These are phyloP conservation scores for Coniferiporia sulphurascens DNA, from an alignment of 1,284 basidiomycete species.

Conservation along the genomic window DNA sequence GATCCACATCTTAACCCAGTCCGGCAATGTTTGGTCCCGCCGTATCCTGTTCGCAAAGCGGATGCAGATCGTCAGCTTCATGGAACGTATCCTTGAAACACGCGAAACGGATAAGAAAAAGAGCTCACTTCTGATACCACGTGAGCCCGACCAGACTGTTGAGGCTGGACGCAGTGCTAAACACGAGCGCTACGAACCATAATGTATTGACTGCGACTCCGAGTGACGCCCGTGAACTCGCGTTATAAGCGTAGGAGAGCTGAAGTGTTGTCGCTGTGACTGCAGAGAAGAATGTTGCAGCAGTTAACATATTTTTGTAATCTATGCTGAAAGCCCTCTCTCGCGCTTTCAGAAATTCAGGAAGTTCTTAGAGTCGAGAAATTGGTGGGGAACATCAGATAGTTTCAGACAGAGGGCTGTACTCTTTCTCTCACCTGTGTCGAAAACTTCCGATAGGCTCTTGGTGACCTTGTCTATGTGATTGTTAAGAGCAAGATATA, in stretches of 20 bases:
- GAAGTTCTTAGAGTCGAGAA: neutral
- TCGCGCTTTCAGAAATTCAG: neutral
- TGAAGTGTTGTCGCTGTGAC: conserved; percentile 22
- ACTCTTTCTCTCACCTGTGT: too few relatives aligned
- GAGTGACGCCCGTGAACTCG: neutral
- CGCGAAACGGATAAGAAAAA: too few relatives aligned
- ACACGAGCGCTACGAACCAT: conserved; percentile 26
- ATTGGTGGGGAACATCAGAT: neutral
- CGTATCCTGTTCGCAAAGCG: neutral
- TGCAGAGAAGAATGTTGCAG: conserved; percentile 27
- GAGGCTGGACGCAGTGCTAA: conserved; percentile 25
- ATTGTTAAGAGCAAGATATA: too few relatives aligned
- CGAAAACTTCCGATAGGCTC: too few relatives aligned
- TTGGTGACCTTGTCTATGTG: too few relatives aligned
- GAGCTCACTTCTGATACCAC: neutral
- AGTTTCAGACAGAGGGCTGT: too few relatives aligned
- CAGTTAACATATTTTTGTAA: conserved; percentile 24
- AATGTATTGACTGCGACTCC: conserved; percentile 20
- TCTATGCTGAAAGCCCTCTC: neutral
- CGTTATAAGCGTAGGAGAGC: conserved; percentile 14
- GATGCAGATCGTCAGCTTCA: too few relatives aligned
- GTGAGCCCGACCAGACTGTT: conserved; percentile 19
- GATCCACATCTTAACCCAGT: neutral
- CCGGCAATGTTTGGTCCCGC: neutral
- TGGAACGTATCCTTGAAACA: too few relatives aligned